Conservation (phyloP, 2,329 filamentous ascomycete species). For the Huntiella bhutanensis region DNA sequence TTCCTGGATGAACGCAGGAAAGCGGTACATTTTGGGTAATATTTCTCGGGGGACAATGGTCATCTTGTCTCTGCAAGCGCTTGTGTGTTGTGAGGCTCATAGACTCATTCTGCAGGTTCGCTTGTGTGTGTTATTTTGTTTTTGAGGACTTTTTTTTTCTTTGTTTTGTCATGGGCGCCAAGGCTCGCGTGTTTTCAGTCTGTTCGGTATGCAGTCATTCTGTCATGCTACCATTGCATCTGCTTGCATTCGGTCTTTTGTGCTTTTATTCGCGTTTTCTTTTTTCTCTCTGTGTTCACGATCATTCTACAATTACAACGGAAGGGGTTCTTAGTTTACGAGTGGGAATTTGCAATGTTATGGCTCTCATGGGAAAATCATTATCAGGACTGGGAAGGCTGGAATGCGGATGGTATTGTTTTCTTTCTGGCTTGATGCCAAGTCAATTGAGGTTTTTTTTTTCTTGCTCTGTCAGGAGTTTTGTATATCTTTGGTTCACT, state of each 20-base stretch:
- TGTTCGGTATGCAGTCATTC: not conserved
- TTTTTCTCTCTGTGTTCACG: constrained; percentile 7
- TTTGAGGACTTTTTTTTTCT: not conserved
- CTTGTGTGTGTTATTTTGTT: not conserved
- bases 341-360: constrained; percentile 9
- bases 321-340: constrained; percentile 8
- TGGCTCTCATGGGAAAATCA: constrained; percentile 6
- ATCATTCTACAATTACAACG: constrained; percentile 5
- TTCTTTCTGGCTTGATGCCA: constrained; percentile 5
- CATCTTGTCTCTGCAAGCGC: not conserved
- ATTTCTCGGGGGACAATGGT: not conserved
- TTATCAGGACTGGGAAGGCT: constrained; percentile 8
- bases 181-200: not conserved
- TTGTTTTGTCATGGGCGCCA: not conserved
- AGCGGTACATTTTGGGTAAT: not conserved
- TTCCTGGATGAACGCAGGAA: not conserved
- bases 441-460: constrained; percentile 1
- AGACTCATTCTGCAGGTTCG: not conserved
- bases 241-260: constrained; percentile 2
- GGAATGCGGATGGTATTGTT: constrained; percentile 9
- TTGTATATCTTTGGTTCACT: no score
- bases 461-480: not conserved
- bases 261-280: constrained; percentile 1
- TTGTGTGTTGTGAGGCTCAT: not conserved
- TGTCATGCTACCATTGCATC: constrained; percentile 4